phyloP scores from a whole-genome alignment of 345 rosid species.

The Acer negundo region DNA sequence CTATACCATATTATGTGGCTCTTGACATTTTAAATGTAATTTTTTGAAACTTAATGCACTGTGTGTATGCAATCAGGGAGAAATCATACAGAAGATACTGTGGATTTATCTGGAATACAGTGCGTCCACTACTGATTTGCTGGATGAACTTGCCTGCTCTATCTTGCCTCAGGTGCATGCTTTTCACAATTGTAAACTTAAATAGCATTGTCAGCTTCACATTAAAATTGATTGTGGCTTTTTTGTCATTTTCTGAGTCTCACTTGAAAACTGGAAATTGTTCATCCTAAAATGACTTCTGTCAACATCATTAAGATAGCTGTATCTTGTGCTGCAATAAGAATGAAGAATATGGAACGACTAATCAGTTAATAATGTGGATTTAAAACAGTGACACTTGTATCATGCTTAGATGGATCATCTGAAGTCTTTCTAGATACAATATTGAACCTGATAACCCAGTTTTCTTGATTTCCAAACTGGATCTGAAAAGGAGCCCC shows the following conservation, averaged over 20 bases:
- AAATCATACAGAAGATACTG: conserved; percentile 63
- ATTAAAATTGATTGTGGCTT: background rate
- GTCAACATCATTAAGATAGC: background rate
- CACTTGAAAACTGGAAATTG: background rate
- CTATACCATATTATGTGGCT: conserved; percentile 19
- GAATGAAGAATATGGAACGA: background rate
- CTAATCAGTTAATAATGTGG: background rate
- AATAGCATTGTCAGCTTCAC: background rate
- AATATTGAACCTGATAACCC: background rate
- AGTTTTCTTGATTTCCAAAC: conserved; percentile 11
- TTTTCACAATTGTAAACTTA: conserved; percentile 2
- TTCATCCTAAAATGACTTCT: background rate
- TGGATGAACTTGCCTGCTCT: conserved; percentile 70
- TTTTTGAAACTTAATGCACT: conserved; percentile 8
- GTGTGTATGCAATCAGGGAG: conserved; percentile 54
- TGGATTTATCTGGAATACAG: conserved; percentile 64
- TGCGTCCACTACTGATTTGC: conserved; percentile 59
- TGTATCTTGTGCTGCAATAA: background rate
- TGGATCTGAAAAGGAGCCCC: background rate
- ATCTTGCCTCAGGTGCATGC: conserved; percentile 65
- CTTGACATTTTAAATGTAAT: conserved; percentile 9
- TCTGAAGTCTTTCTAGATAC: background rate
- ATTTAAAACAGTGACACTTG: background rate
- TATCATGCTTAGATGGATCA: background rate
- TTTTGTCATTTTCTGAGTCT: background rate